Evolutionary conservation across 2,329 filamentous ascomycete species (phyloP).

Genomic region (Colletotrichum sp.): DNA sequence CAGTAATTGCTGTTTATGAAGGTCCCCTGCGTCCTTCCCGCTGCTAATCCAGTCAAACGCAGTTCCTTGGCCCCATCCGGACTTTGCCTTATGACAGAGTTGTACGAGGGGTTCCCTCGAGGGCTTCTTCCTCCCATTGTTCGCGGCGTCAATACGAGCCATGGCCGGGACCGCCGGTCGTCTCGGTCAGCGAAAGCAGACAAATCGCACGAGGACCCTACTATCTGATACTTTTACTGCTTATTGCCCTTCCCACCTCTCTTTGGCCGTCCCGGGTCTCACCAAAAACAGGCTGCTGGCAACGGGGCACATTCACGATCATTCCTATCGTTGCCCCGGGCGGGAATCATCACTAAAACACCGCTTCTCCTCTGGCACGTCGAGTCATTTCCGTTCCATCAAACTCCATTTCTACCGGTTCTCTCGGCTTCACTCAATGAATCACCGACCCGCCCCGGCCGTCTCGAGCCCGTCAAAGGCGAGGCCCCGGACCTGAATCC

Average conservation of each 20-base stretch:
- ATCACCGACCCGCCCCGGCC: background rate
- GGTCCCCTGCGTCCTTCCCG: background rate
- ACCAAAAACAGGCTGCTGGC: background rate
- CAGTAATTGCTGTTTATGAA: background rate
- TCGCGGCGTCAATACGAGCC: background rate
- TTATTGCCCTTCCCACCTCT: background rate
- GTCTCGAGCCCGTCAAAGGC: background rate
- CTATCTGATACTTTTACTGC: background rate
- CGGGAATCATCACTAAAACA: background rate
- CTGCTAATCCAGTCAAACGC: background rate
- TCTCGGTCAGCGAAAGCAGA: conserved; percentile 3
- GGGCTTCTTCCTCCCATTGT: background rate
- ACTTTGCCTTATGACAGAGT: background rate
- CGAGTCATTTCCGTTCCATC: conserved; percentile 17
- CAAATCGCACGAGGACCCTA: background rate
- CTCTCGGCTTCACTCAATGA: background rate
- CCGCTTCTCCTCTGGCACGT: background rate
- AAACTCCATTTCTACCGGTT: conserved; percentile 12
- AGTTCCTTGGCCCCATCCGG: background rate
- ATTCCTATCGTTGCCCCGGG: background rate
- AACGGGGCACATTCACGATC: background rate
- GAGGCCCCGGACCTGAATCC: background rate
- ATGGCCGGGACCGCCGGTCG: background rate
- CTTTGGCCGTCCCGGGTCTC: background rate
- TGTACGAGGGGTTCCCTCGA: background rate